These are phyloP conservation scores for Ceratobasidium sp. DNA, from an alignment of 1,284 basidiomycete species.

Conservation along the genomic window DNA sequence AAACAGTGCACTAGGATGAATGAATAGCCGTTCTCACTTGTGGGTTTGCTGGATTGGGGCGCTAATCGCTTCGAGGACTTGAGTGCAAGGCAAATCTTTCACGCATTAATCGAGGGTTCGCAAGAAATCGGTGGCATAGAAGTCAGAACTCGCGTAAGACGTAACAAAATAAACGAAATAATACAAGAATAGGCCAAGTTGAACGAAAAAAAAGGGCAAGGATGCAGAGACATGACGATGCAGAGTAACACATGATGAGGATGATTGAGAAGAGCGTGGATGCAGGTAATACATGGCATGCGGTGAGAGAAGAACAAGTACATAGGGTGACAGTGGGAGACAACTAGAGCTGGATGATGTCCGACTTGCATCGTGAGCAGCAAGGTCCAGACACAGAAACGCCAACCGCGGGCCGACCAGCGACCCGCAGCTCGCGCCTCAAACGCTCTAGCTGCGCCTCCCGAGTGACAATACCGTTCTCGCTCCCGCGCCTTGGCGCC, in stretches of 20 bases:
- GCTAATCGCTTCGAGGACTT: neutral
- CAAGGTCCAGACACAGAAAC: conserved; percentile 14
- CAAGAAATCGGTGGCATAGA: conserved; percentile 8
- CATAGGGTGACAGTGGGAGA: neutral
- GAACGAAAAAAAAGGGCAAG: neutral
- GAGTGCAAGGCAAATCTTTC: neutral
- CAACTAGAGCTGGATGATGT: conserved; percentile 13
- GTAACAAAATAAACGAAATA: neutral
- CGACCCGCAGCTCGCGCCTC: conserved; percentile 2
- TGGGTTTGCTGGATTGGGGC: neutral
- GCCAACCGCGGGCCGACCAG: neutral
- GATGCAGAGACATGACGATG: neutral
- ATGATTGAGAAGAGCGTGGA: neutral
- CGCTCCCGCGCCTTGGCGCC: neutral
- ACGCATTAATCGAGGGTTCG: neutral
- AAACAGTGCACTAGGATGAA: neutral
- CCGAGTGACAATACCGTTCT: conserved; percentile 19
- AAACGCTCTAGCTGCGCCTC: conserved; percentile 12
- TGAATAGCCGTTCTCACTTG: neutral
- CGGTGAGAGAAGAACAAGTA: neutral
- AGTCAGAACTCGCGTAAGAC: neutral
- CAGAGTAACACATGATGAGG: neutral
- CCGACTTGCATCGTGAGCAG: conserved; percentile 27
- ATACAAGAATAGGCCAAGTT: neutral
- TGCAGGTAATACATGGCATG: neutral